Evolutionary conservation across 441 rosid species (phyloP).

Genomic region (Jatropha multifida): DNA sequence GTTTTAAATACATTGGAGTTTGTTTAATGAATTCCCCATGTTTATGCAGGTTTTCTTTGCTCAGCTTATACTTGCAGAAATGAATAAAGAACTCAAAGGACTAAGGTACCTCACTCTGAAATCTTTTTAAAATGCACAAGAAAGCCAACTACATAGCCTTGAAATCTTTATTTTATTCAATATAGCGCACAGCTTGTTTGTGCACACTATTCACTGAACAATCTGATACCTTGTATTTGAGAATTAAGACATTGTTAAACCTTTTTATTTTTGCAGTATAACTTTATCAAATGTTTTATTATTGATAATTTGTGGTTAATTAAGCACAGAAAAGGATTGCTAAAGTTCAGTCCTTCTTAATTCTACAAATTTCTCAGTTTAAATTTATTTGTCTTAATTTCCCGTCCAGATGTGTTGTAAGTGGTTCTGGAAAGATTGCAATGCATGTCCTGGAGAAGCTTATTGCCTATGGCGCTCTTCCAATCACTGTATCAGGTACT

Average conservation of each 20-base stretch:
- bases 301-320: background rate
- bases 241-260: background rate
- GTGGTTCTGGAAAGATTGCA: slow-evolving; percentile 99
- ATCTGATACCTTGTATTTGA: background rate
- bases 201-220: background rate
- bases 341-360: background rate
- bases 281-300: background rate
- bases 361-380: background rate
- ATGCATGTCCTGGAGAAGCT: slow-evolving; percentile 99
- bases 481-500: slow-evolving; percentile 87
- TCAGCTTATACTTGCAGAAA: slow-evolving; percentile 87
- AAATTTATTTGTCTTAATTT: slow-evolving; percentile 23
- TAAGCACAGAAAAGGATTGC: background rate
- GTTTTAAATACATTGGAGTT: slow-evolving; percentile 19
- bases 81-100: slow-evolving; percentile 97
- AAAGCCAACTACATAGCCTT: background rate
- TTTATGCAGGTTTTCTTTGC: slow-evolving; percentile 91
- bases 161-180: background rate
- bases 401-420: slow-evolving; percentile 76
- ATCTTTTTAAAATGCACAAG: background rate
- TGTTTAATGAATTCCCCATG: slow-evolving; percentile 25
- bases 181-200: background rate
- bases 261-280: slow-evolving; percentile 9
- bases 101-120: slow-evolving; percentile 55
- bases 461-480: slow-evolving; percentile 92